These are phyloP conservation scores for Brassica nigra DNA, from an alignment of 345 rosid species.

Conservation along the genomic window DNA sequence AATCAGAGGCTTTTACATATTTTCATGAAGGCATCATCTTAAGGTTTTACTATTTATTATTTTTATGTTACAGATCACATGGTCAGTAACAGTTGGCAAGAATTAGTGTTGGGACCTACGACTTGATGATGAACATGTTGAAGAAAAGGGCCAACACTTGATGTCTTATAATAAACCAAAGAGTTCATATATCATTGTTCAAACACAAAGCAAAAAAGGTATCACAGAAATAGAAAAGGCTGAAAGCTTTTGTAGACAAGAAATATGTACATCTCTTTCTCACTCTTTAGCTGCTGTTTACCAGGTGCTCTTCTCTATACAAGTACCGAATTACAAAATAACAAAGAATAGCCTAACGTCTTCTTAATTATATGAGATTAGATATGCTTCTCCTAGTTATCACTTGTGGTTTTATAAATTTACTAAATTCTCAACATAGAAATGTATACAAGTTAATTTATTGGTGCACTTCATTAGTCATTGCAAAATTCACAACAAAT, in stretches of 20 bases:
- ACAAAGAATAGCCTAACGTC: background rate
- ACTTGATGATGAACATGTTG: constrained; percentile 17
- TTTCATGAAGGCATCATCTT: background rate
- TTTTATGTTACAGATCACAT: background rate
- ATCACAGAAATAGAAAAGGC: background rate
- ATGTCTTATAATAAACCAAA: constrained; percentile 12
- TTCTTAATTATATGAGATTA: background rate
- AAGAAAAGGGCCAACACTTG: constrained; percentile 15
- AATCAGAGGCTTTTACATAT: background rate
- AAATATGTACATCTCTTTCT: constrained; percentile 6
- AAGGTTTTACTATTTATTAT: background rate
- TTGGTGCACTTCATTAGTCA: background rate
- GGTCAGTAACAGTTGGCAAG: constrained; percentile 15
- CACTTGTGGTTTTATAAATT: background rate
- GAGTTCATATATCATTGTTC: constrained; percentile 23
- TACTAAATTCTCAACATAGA: background rate
- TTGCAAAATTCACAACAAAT: background rate
- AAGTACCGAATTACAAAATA: background rate
- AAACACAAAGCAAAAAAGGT: background rate
- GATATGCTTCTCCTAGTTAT: background rate
- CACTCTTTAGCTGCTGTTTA: background rate
- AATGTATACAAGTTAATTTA: background rate
- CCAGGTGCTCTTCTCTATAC: background rate
- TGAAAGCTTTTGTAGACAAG: background rate
- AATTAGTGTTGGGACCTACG: constrained; percentile 32